Evolutionary conservation across 148 eudicot species (phyloP).

Genomic region (Mesembryanthemum crystallinum): DNA sequence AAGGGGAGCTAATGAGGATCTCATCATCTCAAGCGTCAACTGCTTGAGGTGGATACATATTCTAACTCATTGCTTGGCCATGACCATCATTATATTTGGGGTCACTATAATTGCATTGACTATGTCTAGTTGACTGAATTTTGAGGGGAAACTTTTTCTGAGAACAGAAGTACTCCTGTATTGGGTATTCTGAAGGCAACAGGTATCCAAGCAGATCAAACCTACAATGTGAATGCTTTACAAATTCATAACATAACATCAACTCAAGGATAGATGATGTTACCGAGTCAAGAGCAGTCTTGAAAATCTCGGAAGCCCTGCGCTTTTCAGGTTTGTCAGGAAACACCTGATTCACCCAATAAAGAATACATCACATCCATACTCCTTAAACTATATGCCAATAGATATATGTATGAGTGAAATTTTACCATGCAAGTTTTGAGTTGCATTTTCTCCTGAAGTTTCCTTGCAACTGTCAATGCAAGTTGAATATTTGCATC

Average conservation of each 20-base stretch:
- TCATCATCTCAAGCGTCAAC: not conserved
- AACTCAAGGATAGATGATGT: slow-evolving; percentile 16
- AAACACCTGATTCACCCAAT: slow-evolving; percentile 56
- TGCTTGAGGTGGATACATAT: not conserved
- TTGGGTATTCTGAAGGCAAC: not conserved
- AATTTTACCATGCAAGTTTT: slow-evolving; percentile 71
- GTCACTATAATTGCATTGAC: not conserved
- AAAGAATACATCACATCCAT: not conserved
- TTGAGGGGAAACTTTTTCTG: not conserved
- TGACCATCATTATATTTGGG: not conserved
- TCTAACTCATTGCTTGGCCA: not conserved
- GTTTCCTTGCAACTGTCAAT: slow-evolving; percentile 77
- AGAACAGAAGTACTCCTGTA: not conserved
- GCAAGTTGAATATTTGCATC: slow-evolving; percentile 96
- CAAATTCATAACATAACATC: not conserved
- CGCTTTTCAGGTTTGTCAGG: slow-evolving; percentile 98
- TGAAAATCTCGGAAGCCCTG: slow-evolving; percentile 83
- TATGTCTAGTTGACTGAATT: not conserved
- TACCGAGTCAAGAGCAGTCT: slow-evolving; percentile 84
- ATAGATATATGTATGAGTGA: not conserved
- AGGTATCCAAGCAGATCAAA: not conserved
- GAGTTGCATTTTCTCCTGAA: slow-evolving; percentile 69
- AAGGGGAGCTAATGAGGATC: not conserved
- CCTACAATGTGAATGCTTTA: not conserved
- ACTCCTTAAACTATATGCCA: not conserved